Conservation (phyloP, 345 rosid genomes). For the Gynandropsis gynandra region DNA sequence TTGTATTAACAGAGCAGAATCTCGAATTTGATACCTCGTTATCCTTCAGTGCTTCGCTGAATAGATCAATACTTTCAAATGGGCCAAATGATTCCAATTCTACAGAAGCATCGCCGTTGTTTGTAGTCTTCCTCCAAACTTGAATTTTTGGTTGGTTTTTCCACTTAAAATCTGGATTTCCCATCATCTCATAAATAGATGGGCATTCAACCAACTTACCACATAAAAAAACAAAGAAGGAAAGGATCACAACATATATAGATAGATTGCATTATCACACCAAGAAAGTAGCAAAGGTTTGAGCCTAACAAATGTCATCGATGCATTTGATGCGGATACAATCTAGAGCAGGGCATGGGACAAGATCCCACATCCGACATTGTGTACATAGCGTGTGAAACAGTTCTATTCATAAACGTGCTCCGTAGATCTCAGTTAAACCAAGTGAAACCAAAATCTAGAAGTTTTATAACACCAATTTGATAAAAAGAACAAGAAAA, state of each 20-base stretch:
- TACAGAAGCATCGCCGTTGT: constrained; percentile 21
- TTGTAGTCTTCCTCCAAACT: constrained; percentile 53
- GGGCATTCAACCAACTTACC: constrained; percentile 86
- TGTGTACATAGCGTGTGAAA: too few relatives aligned
- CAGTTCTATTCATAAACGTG: too few relatives aligned
- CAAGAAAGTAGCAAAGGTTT: too few relatives aligned
- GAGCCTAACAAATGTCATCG: too few relatives aligned
- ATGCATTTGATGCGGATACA: too few relatives aligned
- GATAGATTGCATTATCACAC: too few relatives aligned
- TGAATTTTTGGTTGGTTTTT: constrained; percentile 52
- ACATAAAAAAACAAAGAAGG: constrained; percentile 11
- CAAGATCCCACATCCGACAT: too few relatives aligned
- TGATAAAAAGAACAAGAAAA: not conserved
- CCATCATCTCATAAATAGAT: constrained; percentile 85
- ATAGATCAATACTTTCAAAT: constrained; percentile 41
- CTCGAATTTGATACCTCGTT: constrained; percentile 51
- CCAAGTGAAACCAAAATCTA: too few relatives aligned
- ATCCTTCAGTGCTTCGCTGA: constrained; percentile 60
- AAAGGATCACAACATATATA: not conserved
- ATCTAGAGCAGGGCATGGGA: too few relatives aligned
- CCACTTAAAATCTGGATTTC: constrained; percentile 74
- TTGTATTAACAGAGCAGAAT: not conserved
- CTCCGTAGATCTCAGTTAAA: too few relatives aligned
- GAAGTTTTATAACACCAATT: too few relatives aligned
- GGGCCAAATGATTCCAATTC: constrained; percentile 54